Percentiles rank a stretch among this genome's conserved stretches.
These are phyloP conservation scores for Aspergillus sp. DNA, from an alignment of 2,329 filamentous ascomycete genomes.

Conservation along the genomic window DNA sequence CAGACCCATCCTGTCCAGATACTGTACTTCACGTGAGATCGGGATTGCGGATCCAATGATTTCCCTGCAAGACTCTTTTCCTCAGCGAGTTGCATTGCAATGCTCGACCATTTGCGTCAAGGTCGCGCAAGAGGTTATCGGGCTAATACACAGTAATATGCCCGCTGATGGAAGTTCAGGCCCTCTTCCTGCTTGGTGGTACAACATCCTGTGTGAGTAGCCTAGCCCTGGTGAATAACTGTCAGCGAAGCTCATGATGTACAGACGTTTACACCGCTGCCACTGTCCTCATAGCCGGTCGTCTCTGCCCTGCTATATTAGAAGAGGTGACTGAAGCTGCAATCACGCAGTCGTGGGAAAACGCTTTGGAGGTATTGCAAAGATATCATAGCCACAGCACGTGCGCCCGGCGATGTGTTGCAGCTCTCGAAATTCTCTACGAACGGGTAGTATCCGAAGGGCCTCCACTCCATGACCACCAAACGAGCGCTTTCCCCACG, in stretches of 20 bases:
- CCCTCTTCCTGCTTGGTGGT: slow-evolving; percentile 41
- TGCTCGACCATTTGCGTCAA: slow-evolving; percentile 41
- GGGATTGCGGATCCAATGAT: slow-evolving; percentile 20
- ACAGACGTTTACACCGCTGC: slow-evolving; percentile 39
- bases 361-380: slow-evolving; percentile 31
- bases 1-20: slow-evolving; percentile 34
- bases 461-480: slow-evolving; percentile 4
- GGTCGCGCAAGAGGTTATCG: slow-evolving; percentile 35
- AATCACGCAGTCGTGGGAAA: slow-evolving; percentile 31
- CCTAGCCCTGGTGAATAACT: neutral
- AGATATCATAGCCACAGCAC: slow-evolving; percentile 36
- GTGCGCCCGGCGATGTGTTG: slow-evolving; percentile 34
- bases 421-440: slow-evolving; percentile 35
- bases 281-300: slow-evolving; percentile 36
- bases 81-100: slow-evolving; percentile 35
- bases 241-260: slow-evolving; percentile 7
- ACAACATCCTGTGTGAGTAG: slow-evolving; percentile 37
- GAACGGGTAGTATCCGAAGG: slow-evolving; percentile 29
- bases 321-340: slow-evolving; percentile 28
- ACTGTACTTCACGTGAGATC: slow-evolving; percentile 32
- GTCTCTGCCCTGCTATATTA: slow-evolving; percentile 30
- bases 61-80: slow-evolving; percentile 29
- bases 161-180: slow-evolving; percentile 31
- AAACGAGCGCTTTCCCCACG: neutral
- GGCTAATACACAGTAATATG: slow-evolving; percentile 32